Evolutionary conservation across 352 stramenopile genomes (phyloP).

Genomic region (Pythium grandisporangium): DNA sequence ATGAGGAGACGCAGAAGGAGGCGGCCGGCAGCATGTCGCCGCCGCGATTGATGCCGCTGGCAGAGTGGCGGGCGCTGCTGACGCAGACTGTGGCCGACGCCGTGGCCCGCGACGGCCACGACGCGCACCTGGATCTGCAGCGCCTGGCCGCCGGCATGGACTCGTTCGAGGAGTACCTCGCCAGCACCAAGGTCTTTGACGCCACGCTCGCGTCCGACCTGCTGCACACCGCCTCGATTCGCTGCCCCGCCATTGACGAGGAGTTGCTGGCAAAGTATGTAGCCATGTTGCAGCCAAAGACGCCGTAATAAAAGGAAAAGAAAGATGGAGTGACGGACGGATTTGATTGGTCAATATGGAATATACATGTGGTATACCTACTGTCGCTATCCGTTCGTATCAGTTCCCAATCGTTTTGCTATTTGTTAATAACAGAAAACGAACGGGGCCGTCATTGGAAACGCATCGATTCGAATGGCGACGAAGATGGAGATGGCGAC

Average conservation of each 20-base stretch:
- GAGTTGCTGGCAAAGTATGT: conserved; percentile 8
- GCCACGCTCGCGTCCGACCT: conserved; percentile 28
- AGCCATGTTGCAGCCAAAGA: conserved; percentile 8
- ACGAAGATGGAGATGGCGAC: no score
- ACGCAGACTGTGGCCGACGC: conserved; percentile 14
- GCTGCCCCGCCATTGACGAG: conserved; percentile 31
- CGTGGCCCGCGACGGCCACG: conserved; percentile 14
- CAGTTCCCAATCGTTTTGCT: no score
- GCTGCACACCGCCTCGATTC: conserved; percentile 23
- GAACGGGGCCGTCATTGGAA: no score
- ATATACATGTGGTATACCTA: no score
- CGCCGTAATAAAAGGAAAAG: neutral
- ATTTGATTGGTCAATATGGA: no score
- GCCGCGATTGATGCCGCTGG: conserved; percentile 16
- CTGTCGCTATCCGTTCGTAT: no score
- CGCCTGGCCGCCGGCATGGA: conserved; percentile 48
- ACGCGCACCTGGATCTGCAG: conserved; percentile 35
- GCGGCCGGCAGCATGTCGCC: no score
- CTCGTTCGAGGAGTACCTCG: conserved; percentile 61
- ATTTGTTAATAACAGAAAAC: no score
- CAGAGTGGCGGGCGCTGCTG: conserved; percentile 16
- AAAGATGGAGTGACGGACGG: neutral
- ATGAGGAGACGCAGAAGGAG: no score
- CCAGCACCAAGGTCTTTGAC: conserved; percentile 60
- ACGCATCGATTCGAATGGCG: no score